Evolutionary conservation across 2,329 filamentous ascomycete species (phyloP).

Genomic region (Rutstroemia sp.): DNA sequence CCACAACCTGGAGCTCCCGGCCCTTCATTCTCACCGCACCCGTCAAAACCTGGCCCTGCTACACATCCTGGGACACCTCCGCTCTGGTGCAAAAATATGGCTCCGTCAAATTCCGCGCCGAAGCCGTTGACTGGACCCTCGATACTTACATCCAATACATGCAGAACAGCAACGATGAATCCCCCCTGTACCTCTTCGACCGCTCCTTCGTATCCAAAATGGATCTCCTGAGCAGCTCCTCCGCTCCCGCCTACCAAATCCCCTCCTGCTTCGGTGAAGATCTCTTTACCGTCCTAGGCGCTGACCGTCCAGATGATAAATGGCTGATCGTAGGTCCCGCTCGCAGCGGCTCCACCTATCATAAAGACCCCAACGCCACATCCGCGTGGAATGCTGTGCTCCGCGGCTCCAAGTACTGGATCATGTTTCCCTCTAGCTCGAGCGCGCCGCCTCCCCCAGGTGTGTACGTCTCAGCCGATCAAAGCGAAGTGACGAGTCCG

Average conservation of each 20-base stretch:
- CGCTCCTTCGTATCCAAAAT: constrained; percentile 83
- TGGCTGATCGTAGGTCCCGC: constrained; percentile 91
- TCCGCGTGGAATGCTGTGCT: constrained; percentile 94
- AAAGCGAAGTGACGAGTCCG: constrained; percentile 87
- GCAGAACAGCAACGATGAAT: constrained; percentile 72
- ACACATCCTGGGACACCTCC: constrained; percentile 65
- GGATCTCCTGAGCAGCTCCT: constrained; percentile 51
- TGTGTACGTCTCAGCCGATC: constrained; percentile 82
- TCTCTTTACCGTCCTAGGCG: constrained; percentile 70
- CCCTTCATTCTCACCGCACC: constrained; percentile 84
- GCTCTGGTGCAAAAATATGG: constrained; percentile 56
- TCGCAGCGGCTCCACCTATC: constrained; percentile 86
- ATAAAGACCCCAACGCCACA: constrained; percentile 70
- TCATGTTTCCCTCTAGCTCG: constrained; percentile 79
- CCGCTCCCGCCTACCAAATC: constrained; percentile 57
- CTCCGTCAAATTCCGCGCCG: constrained; percentile 70
- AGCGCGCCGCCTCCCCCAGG: constrained; percentile 56
- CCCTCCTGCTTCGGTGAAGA: constrained; percentile 83
- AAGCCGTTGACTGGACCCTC: constrained; percentile 89
- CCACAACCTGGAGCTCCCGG: constrained; percentile 64
- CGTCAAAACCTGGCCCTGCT: constrained; percentile 76
- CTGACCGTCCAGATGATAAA: constrained; percentile 75
- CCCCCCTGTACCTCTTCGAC: constrained; percentile 89
- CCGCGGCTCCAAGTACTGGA: constrained; percentile 91
- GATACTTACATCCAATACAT: constrained; percentile 79